Conservation (phyloP, 2,329 filamentous ascomycete species). For the Aspergillus texensis region DNA sequence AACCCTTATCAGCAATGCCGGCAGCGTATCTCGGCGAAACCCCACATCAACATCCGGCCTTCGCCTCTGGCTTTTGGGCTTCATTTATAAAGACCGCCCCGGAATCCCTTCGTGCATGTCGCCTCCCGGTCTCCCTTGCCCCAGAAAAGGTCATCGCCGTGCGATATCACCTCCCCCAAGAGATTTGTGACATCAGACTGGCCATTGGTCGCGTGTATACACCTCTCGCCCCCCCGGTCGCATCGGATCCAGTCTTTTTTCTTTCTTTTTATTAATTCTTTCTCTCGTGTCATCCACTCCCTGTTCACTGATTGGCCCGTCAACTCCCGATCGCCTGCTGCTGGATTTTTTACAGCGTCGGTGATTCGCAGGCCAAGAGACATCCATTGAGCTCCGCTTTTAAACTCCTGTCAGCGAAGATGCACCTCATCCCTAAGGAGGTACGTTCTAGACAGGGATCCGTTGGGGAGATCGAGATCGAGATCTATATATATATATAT, state of each 20-base stretch:
- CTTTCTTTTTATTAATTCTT: conserved; percentile 13
- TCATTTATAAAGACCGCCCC: neutral
- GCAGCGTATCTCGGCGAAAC: conserved; percentile 16
- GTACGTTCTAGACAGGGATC: conserved; percentile 27
- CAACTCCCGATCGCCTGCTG: conserved; percentile 5
- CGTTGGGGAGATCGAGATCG: neutral
- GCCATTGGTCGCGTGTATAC: neutral
- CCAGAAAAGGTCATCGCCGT: neutral
- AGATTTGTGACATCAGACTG: neutral
- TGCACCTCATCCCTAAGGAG: conserved; percentile 53
- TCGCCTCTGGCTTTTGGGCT: conserved; percentile 7
- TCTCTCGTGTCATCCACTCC: neutral
- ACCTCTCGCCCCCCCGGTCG: neutral
- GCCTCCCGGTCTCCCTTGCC: neutral
- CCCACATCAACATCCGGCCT: conserved; percentile 24
- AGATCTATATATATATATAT: too few species aligned
- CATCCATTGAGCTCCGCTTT: neutral
- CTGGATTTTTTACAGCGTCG: conserved; percentile 6
- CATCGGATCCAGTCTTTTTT: neutral
- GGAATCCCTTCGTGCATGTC: neutral
- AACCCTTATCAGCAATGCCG: conserved; percentile 18
- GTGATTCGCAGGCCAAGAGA: conserved; percentile 21
- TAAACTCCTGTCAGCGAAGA: conserved; percentile 24
- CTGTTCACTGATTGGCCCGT: conserved; percentile 15
- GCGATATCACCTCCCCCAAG: neutral